Evolutionary conservation across 495 filamentous ascomycete genomes (phyloP).

Genomic region (Penicillium longicatenatum): DNA sequence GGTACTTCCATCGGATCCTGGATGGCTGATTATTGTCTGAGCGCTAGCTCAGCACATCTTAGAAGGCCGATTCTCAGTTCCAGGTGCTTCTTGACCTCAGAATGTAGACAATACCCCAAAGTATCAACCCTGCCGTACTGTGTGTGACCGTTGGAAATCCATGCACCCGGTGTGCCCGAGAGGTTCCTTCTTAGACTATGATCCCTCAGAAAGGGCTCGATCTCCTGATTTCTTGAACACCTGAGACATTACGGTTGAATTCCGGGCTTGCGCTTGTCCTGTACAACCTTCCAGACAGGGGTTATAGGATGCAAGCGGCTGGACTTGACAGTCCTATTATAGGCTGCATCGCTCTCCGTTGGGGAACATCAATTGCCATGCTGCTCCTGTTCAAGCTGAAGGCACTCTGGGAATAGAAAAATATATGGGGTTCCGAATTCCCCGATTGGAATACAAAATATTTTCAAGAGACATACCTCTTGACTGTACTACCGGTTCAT

Average conservation of each 20-base stretch:
- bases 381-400: not conserved
- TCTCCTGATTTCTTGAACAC: not conserved
- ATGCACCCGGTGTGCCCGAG: conserved; percentile 1
- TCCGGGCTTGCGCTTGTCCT: conserved; percentile 6
- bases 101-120: not conserved
- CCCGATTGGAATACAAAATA: not conserved
- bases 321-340: not conserved
- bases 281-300: conserved; percentile 11
- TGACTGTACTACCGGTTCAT: conserved; percentile 7
- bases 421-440: not conserved
- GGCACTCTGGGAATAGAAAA: not conserved
- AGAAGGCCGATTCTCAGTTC: not conserved
- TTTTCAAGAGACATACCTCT: not conserved
- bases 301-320: not conserved
- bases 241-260: conserved; percentile 17
- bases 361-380: not conserved
- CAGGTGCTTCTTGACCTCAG: not conserved
- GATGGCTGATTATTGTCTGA: not conserved
- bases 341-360: not conserved
- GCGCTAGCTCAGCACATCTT: not conserved
- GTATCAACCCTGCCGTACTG: conserved; percentile 11
- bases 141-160: conserved; percentile 11
- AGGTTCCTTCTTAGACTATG: not conserved
- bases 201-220: not conserved
- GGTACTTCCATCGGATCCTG: not conserved